Percentiles rank a stretch among this genome's conserved stretches.
These are phyloP conservation scores for Triangularia verruculosa DNA, from an alignment of 2,329 filamentous ascomycete species.

Conservation along the genomic window DNA sequence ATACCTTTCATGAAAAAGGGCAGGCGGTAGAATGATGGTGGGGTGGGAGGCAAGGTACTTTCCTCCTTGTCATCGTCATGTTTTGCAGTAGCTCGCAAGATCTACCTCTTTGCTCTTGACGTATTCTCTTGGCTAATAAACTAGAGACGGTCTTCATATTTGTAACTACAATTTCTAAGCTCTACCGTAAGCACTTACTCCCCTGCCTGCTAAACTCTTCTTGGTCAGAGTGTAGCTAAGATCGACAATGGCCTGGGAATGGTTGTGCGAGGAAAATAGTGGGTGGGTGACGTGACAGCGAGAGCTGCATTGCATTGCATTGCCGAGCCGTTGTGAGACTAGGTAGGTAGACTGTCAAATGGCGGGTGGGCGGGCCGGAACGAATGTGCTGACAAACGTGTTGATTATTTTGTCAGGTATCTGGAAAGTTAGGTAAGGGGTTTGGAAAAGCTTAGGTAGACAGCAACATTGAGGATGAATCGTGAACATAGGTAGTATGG, in stretches of 20 bases:
- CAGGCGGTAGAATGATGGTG: neutral
- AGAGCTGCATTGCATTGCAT: neutral
- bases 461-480: no score
- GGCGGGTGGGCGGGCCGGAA: neutral
- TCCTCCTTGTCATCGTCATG: neutral
- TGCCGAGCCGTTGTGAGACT: neutral
- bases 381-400: neutral
- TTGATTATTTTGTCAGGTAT: neutral
- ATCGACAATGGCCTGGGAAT: neutral
- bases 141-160: no score
- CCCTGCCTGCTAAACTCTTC: neutral
- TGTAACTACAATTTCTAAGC: neutral
- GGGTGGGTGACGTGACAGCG: neutral
- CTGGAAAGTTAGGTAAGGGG: neutral
- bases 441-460: no score
- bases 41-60: neutral
- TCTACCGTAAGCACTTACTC: neutral
- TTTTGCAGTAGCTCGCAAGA: neutral
- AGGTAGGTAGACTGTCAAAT: neutral
- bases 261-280: neutral
- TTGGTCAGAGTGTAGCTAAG: neutral
- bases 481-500: no score
- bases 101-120: no score
- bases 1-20: neutral
- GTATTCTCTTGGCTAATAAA: no score